Percentiles rank a stretch among this genome's conserved stretches.
These are phyloP conservation scores for Arabidopsis suecica DNA, from an alignment of 345 rosid genomes.

Conservation along the genomic window DNA sequence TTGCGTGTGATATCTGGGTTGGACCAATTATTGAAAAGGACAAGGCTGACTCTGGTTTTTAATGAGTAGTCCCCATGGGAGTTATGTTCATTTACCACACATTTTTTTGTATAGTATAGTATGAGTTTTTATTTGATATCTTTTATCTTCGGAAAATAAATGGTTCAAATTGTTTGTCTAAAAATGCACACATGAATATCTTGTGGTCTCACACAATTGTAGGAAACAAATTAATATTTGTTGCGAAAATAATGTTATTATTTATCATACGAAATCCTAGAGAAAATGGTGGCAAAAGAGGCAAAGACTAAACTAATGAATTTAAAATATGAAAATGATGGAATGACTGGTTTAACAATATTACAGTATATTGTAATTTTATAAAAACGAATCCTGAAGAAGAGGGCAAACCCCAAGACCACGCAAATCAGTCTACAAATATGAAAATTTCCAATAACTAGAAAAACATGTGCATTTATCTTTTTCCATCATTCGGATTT, in stretches of 20 bases:
- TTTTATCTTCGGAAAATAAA: background rate
- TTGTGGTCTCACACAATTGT: slow-evolving; percentile 13
- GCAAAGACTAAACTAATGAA: slow-evolving; percentile 4
- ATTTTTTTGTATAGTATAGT: background rate
- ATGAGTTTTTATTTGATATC: background rate
- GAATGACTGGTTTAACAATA: background rate
- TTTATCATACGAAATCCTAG: background rate
- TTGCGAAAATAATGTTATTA: background rate
- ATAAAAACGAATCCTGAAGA: slow-evolving; percentile 9
- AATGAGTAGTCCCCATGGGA: slow-evolving; percentile 40
- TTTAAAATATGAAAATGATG: background rate
- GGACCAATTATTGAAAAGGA: slow-evolving; percentile 37
- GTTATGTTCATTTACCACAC: slow-evolving; percentile 22
- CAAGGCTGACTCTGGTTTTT: slow-evolving; percentile 35
- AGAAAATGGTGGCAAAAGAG: slow-evolving; percentile 23
- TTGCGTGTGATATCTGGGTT: slow-evolving; percentile 21
- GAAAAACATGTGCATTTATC: background rate
- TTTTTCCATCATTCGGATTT: too few relatives aligned
- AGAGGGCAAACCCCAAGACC: slow-evolving; percentile 21
- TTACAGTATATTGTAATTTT: background rate
- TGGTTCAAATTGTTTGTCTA: slow-evolving; percentile 36
- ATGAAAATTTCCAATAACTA: background rate
- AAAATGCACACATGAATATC: slow-evolving; percentile 13
- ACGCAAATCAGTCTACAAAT: background rate
- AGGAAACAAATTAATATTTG: background rate